Base-by-base conservation (phyloP, 768 basidiomycete species). In the button mushroom (Agaricus bisporus) region DNA sequence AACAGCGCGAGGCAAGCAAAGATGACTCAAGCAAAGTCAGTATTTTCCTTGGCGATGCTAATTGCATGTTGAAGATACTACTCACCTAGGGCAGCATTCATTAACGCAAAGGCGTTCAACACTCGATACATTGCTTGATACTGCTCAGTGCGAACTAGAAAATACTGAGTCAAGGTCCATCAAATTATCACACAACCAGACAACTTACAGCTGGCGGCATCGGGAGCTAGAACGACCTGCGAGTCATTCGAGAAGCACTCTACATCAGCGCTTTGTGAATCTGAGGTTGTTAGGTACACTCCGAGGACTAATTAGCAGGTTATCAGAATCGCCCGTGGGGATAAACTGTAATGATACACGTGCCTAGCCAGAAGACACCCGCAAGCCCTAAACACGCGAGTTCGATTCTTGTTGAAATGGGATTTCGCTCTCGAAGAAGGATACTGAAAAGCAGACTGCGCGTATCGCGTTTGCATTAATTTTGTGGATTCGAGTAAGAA, bases 41-140 rank as follows among this genome's bases (percentile, higher is more conserved):
- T 48, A 44, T 49, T 28, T 22, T 44, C 52, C 38, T 49, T 28
- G 25, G 41, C 32, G 39, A 36, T 54, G 28, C 37, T 35, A 10
- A 18, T 38, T 26, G 25, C 32, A 18, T 41, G 52, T 43, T 43
- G 48, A 49, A 22, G 29, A 26, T 29, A 20, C 38, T 5, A 73
- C 85, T 55, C 67, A 85, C 89, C 70, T 4, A 92, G 75, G 41
- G 77, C 74, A 47, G 85, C 81, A 61, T 91, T 91, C 66, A 92
- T 81, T 51, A 91, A 68, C 5, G 90, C 81, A 68, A 91, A 91
- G 15, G 85, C 80, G 66, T 83, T 87, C 55, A 92, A 73, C 17
- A 91, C 89, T 26, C 84, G 82, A 65, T 91, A 91, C 73, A 91
- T 90, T n/a, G 89, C 88, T 59, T 90, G 90, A 66, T 86, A 92